phyloP scores from a whole-genome alignment of 2,329 filamentous ascomycete species.

The Verticillium albo-atrum region DNA sequence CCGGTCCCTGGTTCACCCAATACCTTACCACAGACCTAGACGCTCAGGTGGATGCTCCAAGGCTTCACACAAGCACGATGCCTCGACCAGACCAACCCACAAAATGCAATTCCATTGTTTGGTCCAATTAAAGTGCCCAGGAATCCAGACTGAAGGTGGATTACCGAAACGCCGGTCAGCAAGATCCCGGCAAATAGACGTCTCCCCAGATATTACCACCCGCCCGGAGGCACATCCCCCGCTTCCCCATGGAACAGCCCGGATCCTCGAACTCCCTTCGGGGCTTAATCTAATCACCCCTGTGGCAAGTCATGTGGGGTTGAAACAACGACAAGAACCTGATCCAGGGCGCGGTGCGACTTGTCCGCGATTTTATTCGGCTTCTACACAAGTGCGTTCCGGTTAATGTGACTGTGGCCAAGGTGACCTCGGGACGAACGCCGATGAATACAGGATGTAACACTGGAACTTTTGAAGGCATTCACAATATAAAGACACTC shows the following conservation, averaged over 20 bases:
- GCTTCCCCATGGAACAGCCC: background rate
- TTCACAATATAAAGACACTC: background rate
- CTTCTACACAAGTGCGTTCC: background rate
- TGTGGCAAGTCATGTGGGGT: background rate
- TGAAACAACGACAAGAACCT: background rate
- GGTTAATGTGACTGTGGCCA: background rate
- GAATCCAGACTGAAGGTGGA: background rate
- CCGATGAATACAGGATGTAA: background rate
- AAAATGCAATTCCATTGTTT: background rate
- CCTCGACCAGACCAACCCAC: background rate
- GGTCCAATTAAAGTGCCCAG: background rate
- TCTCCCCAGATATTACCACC: background rate
- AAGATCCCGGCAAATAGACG: background rate
- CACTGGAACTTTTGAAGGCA: background rate
- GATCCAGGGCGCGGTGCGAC: background rate
- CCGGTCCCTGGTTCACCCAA: background rate
- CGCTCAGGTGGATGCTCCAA: background rate
- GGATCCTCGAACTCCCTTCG: background rate
- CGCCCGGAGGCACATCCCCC: background rate
- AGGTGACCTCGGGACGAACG: background rate
- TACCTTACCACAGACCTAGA: background rate
- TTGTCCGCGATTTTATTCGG: background rate
- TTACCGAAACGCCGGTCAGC: background rate
- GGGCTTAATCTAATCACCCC: background rate
- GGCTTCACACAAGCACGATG: background rate